phyloP scores from a whole-genome alignment of 2,329 filamentous ascomycete species.

The Exophiala spinifera region DNA sequence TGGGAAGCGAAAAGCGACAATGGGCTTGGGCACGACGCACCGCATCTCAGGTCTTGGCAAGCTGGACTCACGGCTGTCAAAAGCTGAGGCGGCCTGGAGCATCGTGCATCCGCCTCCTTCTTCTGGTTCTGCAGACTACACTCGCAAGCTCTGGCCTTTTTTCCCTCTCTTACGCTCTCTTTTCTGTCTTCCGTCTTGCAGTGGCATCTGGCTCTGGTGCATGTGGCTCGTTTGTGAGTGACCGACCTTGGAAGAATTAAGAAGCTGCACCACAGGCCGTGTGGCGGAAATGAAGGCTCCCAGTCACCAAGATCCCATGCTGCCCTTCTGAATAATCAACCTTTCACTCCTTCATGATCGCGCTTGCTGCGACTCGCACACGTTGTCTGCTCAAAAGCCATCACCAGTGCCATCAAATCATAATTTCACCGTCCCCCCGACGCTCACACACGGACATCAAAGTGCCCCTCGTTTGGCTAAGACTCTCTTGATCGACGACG shows the following conservation, averaged over 20 bases:
- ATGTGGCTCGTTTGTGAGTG: constrained; percentile 8
- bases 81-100: neutral
- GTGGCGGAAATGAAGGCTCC: constrained; percentile 18
- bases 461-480: constrained; percentile 16
- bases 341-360: constrained; percentile 18
- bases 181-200: neutral
- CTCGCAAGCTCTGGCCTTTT: neutral
- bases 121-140: constrained; percentile 1
- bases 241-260: neutral
- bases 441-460: constrained; percentile 2
- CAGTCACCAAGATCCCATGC: constrained; percentile 12
- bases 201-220: neutral
- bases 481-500: neutral
- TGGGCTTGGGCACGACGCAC: neutral
- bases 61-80: neutral
- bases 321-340: constrained; percentile 11
- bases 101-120: no score
- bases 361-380: constrained; percentile 8
- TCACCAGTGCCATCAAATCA: neutral
- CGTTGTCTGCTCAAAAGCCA: constrained; percentile 2
- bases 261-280: constrained; percentile 6
- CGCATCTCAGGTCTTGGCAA: neutral
- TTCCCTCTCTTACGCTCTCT: constrained; percentile 1
- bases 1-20: neutral
- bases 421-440: neutral